Base-by-base conservation (phyloP, 805 yeast species). In the Kuraishia borneana region DNA sequence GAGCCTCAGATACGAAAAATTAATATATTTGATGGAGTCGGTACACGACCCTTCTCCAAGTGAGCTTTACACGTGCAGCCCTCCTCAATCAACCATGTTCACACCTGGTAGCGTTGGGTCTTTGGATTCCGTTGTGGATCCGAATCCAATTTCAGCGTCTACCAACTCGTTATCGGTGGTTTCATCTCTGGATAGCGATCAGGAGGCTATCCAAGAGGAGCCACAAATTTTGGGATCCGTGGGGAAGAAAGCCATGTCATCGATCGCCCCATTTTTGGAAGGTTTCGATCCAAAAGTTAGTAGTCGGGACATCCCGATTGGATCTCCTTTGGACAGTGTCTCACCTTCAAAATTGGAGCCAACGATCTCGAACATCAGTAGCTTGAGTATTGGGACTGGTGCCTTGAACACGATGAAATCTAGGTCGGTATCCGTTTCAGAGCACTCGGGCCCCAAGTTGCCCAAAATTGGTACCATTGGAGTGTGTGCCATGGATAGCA, bases 401-500 rank as follows among this genome's bases (percentile, higher is more conserved):
- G 26, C 30, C 13, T 22, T 28, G 4, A 21, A 21, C 18, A 21
- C 34, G 9, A 31, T 26, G 26, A 18, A 57, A 49, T 32, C 35
- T 40, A 12, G 61, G 26, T 45, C 57, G 14, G 46, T 54, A 13
- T 57, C 63, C 4, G 57, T 60, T 18, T 56, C 60, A 17, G 70
- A 61, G 34, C 51, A 48, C 8, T 57, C 57, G 6, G 65, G 68
- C 8, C 70, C 76, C 3, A 66, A 68, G 41, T 48, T 76, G 34
- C 84, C 83, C 3, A 75, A 70, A 43, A 74, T 88, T 42, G 97
- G 98, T 26, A 88, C 84, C 44, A 84, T 92, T 45, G 99, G 99
- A 35, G 95, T 92, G 2, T 92, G 99, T 60, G 99, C 99, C 8
- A 88, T 92, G 96, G 99, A 92, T 56, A 79, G 88, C 39, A 92